Evolutionary conservation across 1,284 basidiomycete genomes (phyloP).

Genomic region (Ustilago sp.): DNA sequence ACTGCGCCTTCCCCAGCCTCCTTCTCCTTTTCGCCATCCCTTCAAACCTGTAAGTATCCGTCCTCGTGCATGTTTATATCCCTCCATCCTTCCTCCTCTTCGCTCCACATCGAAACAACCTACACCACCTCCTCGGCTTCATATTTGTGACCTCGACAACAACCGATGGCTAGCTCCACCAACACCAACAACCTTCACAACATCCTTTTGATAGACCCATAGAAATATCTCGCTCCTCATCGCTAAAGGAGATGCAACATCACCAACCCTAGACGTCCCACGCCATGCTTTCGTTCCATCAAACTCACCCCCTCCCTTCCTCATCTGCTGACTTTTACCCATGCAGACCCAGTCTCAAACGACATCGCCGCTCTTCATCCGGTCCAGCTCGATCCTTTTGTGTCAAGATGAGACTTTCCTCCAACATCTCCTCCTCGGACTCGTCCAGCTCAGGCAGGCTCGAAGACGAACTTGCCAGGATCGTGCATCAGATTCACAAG

Average conservation of each 20-base stretch:
- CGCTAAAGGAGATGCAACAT: background rate
- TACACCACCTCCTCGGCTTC: background rate
- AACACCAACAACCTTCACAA: background rate
- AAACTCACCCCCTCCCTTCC: conserved; percentile 24
- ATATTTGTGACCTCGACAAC: background rate
- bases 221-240: background rate
- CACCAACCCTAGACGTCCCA: background rate
- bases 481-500: conserved; percentile 41
- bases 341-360: conserved; percentile 30
- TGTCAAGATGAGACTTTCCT: conserved; percentile 25
- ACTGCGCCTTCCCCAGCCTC: conserved; percentile 1
- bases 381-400: conserved; percentile 26
- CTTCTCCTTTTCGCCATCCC: background rate
- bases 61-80: background rate
- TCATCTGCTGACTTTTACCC: conserved; percentile 1
- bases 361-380: conserved; percentile 22
- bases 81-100: background rate
- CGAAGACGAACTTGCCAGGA: conserved; percentile 24
- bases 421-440: background rate
- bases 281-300: conserved; percentile 35
- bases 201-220: background rate
- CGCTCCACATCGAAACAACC: background rate
- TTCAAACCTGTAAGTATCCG: background rate
- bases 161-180: background rate
- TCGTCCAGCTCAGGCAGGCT: conserved; percentile 21